These are phyloP conservation scores for Penicillium taxi DNA, from an alignment of 495 filamentous ascomycete species.

Conservation along the genomic window DNA sequence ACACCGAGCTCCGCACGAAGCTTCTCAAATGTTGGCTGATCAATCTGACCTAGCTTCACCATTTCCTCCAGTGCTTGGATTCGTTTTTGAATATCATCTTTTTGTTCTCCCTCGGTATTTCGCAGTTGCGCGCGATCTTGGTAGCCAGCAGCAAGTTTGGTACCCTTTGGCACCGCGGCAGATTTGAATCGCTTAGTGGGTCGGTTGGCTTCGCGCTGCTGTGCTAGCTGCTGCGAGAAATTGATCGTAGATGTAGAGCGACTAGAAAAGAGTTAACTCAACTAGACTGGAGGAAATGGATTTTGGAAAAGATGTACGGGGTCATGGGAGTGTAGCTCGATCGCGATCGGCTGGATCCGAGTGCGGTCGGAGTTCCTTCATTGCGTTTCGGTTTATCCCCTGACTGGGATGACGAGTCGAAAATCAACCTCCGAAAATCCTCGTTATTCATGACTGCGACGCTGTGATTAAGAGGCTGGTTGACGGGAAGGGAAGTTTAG, in stretches of 20 bases:
- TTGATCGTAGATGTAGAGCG: slow-evolving; percentile 62
- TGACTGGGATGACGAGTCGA: slow-evolving; percentile 31
- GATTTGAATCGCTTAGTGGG: slow-evolving; percentile 63
- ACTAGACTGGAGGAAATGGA: not conserved
- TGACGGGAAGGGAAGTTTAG: too few relatives aligned
- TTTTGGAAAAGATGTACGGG: slow-evolving; percentile 44
- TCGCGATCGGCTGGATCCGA: slow-evolving; percentile 39
- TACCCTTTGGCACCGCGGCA: slow-evolving; percentile 74
- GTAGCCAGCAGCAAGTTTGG: slow-evolving; percentile 70
- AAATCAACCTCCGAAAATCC: slow-evolving; percentile 84
- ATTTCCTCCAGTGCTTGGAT: slow-evolving; percentile 75
- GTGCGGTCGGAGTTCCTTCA: slow-evolving; percentile 12
- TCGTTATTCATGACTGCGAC: slow-evolving; percentile 75
- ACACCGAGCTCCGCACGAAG: slow-evolving; percentile 63
- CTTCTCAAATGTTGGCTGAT: slow-evolving; percentile 62
- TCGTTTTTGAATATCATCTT: slow-evolving; percentile 47
- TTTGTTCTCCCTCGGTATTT: slow-evolving; percentile 20
- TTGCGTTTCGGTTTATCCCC: slow-evolving; percentile 7
- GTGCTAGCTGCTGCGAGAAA: slow-evolving; percentile 79
- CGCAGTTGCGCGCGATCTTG: slow-evolving; percentile 65
- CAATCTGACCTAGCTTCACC: slow-evolving; percentile 75
- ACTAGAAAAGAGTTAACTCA: slow-evolving; percentile 33
- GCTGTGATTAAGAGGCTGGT: slow-evolving; percentile 1
- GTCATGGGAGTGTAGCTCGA: slow-evolving; percentile 85
- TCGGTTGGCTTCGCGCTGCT: slow-evolving; percentile 51